Percentiles rank a stretch among this genome's conserved stretches.
These are phyloP conservation scores for Xylaria bambusicola DNA, from an alignment of 495 filamentous ascomycete genomes.

Conservation along the genomic window DNA sequence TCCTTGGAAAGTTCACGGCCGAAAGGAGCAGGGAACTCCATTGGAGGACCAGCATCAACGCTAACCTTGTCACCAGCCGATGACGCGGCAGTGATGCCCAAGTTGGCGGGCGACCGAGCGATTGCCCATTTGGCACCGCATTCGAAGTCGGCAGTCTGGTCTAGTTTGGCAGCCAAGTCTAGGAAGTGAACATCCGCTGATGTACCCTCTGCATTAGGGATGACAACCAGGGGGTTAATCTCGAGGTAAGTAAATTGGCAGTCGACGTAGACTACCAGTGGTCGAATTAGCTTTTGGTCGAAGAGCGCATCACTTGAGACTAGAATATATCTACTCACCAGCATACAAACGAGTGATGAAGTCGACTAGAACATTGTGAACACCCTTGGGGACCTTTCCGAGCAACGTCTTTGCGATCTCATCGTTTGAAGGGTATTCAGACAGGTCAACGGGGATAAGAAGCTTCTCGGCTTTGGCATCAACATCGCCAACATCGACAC, in stretches of 20 bases:
- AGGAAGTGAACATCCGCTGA: conserved; percentile 97
- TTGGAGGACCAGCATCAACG: conserved; percentile 95
- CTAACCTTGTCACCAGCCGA: conserved; percentile 72
- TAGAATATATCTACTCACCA: conserved; percentile 6
- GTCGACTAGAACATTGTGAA: conserved; percentile 97
- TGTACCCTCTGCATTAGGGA: conserved; percentile 88
- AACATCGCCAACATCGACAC: conserved; percentile 99
- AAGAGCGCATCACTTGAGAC: not conserved
- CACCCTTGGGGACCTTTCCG: conserved; percentile 88
- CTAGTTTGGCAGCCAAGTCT: conserved; percentile 96
- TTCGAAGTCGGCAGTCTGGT: conserved; percentile 99
- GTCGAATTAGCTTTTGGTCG: conserved; percentile 5
- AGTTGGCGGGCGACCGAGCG: conserved; percentile 81
- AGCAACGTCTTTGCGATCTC: conserved; percentile 82
- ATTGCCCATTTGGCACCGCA: conserved; percentile 98
- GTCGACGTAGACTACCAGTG: conserved; percentile 81
- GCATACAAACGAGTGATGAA: conserved; percentile 73
- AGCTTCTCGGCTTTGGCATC: conserved; percentile 99
- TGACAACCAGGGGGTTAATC: conserved; percentile 98
- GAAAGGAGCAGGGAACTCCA: conserved; percentile 98
- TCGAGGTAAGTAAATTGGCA: conserved; percentile 99
- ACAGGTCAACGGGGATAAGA: conserved; percentile 92
- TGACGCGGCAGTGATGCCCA: conserved; percentile 68
- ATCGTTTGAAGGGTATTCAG: conserved; percentile 93
- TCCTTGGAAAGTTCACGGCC: conserved; percentile 97